Evolutionary conservation across 2,329 filamentous ascomycete genomes (phyloP), one percentile per base, ranked within the genome.

Genomic region (Aplosporella prunicola): DNA sequence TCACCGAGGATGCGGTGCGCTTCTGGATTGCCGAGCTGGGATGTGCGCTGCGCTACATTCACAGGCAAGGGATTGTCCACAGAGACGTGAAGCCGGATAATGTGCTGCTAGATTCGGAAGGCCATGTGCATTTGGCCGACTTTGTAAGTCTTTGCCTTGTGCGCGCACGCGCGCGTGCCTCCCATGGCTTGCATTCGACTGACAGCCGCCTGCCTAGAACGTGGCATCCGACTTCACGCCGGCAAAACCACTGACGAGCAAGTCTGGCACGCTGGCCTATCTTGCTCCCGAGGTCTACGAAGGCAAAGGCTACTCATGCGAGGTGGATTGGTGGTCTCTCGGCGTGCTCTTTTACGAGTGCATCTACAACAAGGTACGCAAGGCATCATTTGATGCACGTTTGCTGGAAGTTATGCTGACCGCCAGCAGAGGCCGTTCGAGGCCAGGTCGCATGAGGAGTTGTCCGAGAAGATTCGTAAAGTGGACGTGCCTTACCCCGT

Each of bases 331-430:
- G 91, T 98, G 91, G 91, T 96, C 91, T 5, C 64, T 98, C 15
- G 91, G 91, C 32, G 91, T 98, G 30, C 74, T 93, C n/a, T 96
- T 96, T 60, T 98, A 95, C 61, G 91, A 98, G 61, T 96, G 91
- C 71, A 95, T 98, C 47, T 98, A 96, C 67, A 94, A 93, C 66
- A 96, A 93, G 80, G 86, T 87, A 63, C 35, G 38, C 20, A 20
- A 5, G 13, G 35, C 25, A n/a, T 9, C 10, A 5, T 10, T n/a
- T 10, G 24, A 17, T 6, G 22, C 23, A 11, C 1, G 5, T 28
- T 27, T 9, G 8, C 16, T 18, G 29, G 20, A 20, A 20, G 16
- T 18, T n/a, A n/a, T 23, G 29, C 22, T 40, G 17, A 34, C 14
- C 16, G 33, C 23, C 25, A 17, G 22, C 53, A 93, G 85, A 77